Percentiles rank a stretch among this genome's conserved stretches.
These are phyloP conservation scores for Centella asiatica DNA, from an alignment of 129 eudicot genomes.

Conservation along the genomic window DNA sequence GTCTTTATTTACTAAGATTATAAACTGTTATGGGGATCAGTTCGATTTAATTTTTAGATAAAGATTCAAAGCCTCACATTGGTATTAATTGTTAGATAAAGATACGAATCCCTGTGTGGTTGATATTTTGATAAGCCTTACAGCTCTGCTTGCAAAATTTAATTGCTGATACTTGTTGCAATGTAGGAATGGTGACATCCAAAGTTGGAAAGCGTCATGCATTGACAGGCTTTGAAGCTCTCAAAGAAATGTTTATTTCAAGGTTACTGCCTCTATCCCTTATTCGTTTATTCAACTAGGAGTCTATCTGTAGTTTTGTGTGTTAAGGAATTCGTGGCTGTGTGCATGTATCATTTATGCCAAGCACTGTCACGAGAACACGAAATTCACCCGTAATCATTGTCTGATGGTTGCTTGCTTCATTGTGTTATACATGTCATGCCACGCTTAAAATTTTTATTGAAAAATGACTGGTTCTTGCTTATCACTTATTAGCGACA, in stretches of 20 bases:
- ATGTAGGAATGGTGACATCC: slow-evolving; percentile 93
- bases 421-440: too few species aligned
- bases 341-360: too few species aligned
- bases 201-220: slow-evolving; percentile 99
- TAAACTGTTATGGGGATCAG: not conserved
- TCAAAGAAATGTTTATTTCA: slow-evolving; percentile 77
- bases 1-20: too few species aligned
- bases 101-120: not conserved
- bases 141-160: not conserved
- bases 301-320: not conserved
- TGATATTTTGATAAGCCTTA: not conserved
- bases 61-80: too few species aligned
- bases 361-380: too few species aligned
- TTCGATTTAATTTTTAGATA: not conserved
- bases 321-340: not conserved
- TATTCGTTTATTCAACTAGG: not conserved
- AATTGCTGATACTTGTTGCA: not conserved
- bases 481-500: too few species aligned
- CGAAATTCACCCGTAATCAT: too few species aligned
- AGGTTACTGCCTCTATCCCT: slow-evolving; percentile 29
- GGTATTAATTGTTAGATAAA: not conserved
- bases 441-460: too few species aligned
- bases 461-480: too few species aligned
- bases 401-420: too few species aligned
- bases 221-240: slow-evolving; percentile 80